These are phyloP conservation scores for Magnaporthales sp. DNA, from an alignment of 2,329 filamentous ascomycete genomes.

Conservation along the genomic window DNA sequence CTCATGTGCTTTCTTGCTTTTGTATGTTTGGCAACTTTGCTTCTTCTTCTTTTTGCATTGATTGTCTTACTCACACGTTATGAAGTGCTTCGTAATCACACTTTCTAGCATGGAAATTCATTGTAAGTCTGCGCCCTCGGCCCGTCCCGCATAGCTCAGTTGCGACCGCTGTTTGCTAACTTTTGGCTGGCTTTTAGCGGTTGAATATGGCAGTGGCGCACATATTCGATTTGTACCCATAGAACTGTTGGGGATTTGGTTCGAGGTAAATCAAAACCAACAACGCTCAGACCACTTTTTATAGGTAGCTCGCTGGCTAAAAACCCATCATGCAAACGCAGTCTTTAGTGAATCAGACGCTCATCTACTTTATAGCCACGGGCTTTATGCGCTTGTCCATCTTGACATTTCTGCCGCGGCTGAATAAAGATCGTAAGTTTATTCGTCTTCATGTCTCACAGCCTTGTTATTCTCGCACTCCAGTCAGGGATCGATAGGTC, in stretches of 20 bases:
- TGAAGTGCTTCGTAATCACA: not conserved
- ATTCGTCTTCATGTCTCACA: not conserved
- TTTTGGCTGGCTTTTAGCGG: not conserved
- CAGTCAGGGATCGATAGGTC: not conserved
- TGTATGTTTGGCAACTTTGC: not conserved
- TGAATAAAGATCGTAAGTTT: conserved; percentile 23
- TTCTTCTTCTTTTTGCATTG: not conserved
- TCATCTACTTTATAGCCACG: conserved; percentile 22
- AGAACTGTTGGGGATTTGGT: conserved; percentile 8
- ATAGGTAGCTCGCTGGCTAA: not conserved
- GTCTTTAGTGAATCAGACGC: conserved; percentile 11
- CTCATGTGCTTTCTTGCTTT: conserved; percentile 15
- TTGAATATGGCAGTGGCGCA: not conserved
- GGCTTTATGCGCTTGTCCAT: conserved; percentile 24
- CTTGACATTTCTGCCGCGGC: conserved; percentile 23
- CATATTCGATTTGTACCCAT: not conserved
- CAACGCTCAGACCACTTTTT: too few species aligned
- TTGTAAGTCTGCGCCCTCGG: not conserved
- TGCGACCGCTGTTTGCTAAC: not conserved
- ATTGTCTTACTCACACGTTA: not conserved
- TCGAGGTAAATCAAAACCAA: conserved; percentile 9
- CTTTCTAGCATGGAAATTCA: not conserved
- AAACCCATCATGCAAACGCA: not conserved
- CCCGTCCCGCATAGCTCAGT: not conserved
- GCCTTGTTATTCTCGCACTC: not conserved